Evolutionary conservation across 495 filamentous ascomycete species (phyloP).

Genomic region (Podospora bellae-mahoneyi): DNA sequence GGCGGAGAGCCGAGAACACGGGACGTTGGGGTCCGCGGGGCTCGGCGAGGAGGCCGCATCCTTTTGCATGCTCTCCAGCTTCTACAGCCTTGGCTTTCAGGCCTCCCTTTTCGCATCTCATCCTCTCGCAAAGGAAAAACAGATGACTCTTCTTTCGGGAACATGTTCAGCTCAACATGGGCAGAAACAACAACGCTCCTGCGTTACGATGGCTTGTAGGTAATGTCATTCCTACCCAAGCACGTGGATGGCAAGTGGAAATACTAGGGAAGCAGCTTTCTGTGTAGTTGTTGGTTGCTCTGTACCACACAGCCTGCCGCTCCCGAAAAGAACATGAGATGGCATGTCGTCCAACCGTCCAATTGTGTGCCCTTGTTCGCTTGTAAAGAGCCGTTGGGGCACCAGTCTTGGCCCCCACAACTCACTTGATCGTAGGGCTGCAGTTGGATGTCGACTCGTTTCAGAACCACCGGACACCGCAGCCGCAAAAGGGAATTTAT

Average conservation of each 20-base stretch:
- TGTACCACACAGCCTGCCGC: not conserved
- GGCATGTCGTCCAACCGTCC: not conserved
- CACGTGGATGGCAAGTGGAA: not conserved
- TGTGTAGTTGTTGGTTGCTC: not conserved
- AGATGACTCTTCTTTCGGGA: not conserved
- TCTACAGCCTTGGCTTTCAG: not conserved
- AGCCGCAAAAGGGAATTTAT: not conserved
- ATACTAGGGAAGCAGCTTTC: not conserved
- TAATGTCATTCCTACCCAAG: not conserved
- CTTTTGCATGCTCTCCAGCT: not conserved
- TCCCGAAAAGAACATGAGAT: not conserved
- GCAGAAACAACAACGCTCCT: not conserved
- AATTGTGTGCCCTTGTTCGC: not conserved
- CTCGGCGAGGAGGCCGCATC: constrained; percentile 2
- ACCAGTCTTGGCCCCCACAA: constrained; percentile 7
- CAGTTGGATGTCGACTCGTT: not conserved
- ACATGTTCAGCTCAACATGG: not conserved
- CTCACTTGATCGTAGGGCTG: not conserved
- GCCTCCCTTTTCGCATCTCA: not conserved
- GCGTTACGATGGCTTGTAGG: not conserved
- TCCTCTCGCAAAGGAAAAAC: not conserved
- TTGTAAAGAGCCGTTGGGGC: constrained; percentile 3
- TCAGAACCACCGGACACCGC: not conserved
- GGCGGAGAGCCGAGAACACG: not conserved
- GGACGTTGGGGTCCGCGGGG: not conserved